Percentiles rank a stretch among this genome's conserved stretches.
These are phyloP conservation scores for Curvularia hawaiiensis DNA, from an alignment of 2,329 filamentous ascomycete species.

Conservation along the genomic window DNA sequence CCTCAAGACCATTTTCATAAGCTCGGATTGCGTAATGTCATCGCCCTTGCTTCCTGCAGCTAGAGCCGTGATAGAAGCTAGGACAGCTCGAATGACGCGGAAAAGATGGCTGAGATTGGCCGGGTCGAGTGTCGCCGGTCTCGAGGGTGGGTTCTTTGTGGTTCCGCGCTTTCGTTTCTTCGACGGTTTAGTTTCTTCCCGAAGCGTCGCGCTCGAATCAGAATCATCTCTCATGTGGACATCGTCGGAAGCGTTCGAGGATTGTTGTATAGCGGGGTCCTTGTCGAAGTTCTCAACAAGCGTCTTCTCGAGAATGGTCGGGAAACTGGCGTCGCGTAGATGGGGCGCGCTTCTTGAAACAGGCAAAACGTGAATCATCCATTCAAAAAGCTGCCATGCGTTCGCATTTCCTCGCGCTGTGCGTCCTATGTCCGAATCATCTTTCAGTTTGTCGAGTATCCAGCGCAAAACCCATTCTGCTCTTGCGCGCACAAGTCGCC, in stretches of 20 bases:
- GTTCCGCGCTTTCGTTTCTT: conserved; percentile 45
- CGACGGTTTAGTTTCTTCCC: conserved; percentile 33
- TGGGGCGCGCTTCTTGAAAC: conserved; percentile 72
- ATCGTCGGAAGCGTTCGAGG: conserved; percentile 11
- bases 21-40: conserved; percentile 36
- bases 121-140: conserved; percentile 18
- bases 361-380: conserved; percentile 68
- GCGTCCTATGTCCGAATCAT: conserved; percentile 40
- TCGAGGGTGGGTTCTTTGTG: conserved; percentile 22
- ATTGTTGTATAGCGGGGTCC: conserved; percentile 6
- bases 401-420: conserved; percentile 51
- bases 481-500: conserved; percentile 40
- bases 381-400: conserved; percentile 65
- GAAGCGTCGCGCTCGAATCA: conserved; percentile 37
- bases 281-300: conserved; percentile 59
- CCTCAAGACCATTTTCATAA: conserved; percentile 45
- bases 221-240: conserved; percentile 24
- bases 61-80: conserved; percentile 29
- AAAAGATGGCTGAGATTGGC: conserved; percentile 31
- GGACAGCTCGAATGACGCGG: conserved; percentile 22
- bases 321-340: conserved; percentile 71
- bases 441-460: conserved; percentile 65
- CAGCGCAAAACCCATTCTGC: conserved; percentile 72
- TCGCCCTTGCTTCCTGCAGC: conserved; percentile 18
- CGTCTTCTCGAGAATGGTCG: conserved; percentile 68